Evolutionary conservation across 2,329 filamentous ascomycete species (phyloP).

Genomic region (Alternaria brassicae): DNA sequence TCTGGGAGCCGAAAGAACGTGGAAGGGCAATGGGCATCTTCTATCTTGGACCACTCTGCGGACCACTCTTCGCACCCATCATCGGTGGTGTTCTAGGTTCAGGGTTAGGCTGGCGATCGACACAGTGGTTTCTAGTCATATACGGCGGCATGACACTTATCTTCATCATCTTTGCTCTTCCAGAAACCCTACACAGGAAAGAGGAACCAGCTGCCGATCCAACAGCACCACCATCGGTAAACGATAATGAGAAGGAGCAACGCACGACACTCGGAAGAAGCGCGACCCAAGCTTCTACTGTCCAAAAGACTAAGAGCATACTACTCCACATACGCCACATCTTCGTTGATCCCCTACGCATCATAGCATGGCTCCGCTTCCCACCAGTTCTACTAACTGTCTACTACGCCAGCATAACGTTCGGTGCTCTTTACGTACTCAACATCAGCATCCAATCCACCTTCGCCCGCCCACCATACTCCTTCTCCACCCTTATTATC

Average conservation of each 20-base stretch:
- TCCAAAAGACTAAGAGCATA: conserved; percentile 40
- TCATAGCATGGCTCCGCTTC: conserved; percentile 49
- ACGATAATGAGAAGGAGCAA: conserved; percentile 14
- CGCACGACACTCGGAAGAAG: conserved; percentile 33
- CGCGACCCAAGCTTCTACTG: conserved; percentile 46
- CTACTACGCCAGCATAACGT: conserved; percentile 51
- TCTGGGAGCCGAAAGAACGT: conserved; percentile 49
- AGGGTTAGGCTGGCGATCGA: conserved; percentile 48
- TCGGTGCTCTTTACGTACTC: conserved; percentile 50
- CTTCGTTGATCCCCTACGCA: conserved; percentile 50
- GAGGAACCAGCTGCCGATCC: conserved; percentile 15
- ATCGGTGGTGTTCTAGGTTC: conserved; percentile 47
- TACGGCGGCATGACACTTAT: conserved; percentile 46
- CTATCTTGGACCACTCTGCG: conserved; percentile 50
- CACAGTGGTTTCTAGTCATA: conserved; percentile 51
- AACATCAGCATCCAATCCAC: conserved; percentile 50
- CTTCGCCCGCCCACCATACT: conserved; percentile 45
- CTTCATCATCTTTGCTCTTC: conserved; percentile 45
- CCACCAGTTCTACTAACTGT: conserved; percentile 50
- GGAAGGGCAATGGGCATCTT: conserved; percentile 51
- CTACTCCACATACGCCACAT: conserved; percentile 42
- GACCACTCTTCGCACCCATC: conserved; percentile 49
- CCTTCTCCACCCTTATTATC: conserved; percentile 46
- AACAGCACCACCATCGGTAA: not conserved
- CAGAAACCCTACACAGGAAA: conserved; percentile 40